Percentiles rank a stretch among this genome's conserved stretches.
phyloP scores from a whole-genome alignment of 257 asterid species.

The Henckelia pumila region DNA sequence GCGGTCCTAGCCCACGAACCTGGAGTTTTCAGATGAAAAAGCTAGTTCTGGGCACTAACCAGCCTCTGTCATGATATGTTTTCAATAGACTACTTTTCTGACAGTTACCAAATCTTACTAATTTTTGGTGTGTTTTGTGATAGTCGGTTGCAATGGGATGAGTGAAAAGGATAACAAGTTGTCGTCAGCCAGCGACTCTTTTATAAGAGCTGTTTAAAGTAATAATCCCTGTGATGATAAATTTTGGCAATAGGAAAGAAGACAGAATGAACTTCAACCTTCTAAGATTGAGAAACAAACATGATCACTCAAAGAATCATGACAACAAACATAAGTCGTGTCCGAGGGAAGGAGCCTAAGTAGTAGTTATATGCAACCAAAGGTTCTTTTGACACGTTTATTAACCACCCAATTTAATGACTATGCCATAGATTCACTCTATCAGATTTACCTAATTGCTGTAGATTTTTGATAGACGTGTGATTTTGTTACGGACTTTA shows the following conservation, averaged over 20 bases:
- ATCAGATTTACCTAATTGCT: neutral
- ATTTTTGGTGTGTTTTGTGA: neutral
- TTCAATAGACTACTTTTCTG: neutral
- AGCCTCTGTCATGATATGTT: neutral
- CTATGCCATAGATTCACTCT: neutral
- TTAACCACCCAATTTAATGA: neutral
- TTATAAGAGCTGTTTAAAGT: neutral
- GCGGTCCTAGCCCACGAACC: neutral
- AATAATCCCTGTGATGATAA: neutral
- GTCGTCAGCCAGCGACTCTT: neutral
- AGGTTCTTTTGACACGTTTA: neutral
- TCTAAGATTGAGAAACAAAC: neutral
- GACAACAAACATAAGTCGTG: constrained; percentile 1
- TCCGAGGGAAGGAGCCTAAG: neutral
- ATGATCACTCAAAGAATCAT: neutral
- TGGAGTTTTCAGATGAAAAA: neutral
- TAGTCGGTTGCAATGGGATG: constrained; percentile 5
- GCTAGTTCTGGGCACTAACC: neutral
- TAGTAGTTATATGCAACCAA: neutral
- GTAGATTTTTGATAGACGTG: neutral
- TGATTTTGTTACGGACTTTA: no score
- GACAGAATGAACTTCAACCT: neutral
- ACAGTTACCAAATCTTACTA: neutral
- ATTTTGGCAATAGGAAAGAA: neutral
- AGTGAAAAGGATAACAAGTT: constrained; percentile 12